A percentile compares a stretch with the other conserved stretches of the same genome.
Evolutionary conservation across 306 rosid species (phyloP).

Genomic region (Ormosia semicastrata): DNA sequence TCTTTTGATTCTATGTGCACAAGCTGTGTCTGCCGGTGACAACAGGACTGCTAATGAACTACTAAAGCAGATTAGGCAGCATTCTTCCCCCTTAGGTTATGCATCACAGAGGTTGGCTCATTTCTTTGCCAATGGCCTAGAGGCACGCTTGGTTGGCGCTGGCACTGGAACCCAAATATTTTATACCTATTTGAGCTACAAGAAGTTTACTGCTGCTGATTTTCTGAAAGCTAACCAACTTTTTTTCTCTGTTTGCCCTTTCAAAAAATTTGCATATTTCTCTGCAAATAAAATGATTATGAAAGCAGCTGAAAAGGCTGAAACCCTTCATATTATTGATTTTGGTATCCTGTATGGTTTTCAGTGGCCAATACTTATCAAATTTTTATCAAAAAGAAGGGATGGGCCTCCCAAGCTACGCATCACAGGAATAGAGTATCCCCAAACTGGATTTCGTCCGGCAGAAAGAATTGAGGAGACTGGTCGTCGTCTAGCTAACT

Average conservation of each 20-base stretch:
- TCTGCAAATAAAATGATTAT: slow-evolving; percentile 56
- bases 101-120: slow-evolving; percentile 69
- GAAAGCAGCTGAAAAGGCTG: slow-evolving; percentile 53
- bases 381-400: slow-evolving; percentile 47
- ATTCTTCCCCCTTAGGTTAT: slow-evolving; percentile 63
- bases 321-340: slow-evolving; percentile 67
- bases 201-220: slow-evolving; percentile 50
- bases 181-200: slow-evolving; percentile 42
- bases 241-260: slow-evolving; percentile 57
- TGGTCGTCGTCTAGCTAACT: slow-evolving; percentile 67
- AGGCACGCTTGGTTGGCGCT: slow-evolving; percentile 69
- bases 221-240: slow-evolving; percentile 58
- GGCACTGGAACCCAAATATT: slow-evolving; percentile 58
- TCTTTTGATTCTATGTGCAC: slow-evolving; percentile 64
- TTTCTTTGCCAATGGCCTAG: slow-evolving; percentile 62
- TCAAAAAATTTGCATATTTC: slow-evolving; percentile 51
- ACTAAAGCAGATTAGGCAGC: slow-evolving; percentile 66
- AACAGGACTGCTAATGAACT: slow-evolving; percentile 58
- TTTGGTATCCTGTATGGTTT: slow-evolving; percentile 86
- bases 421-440: slow-evolving; percentile 81
- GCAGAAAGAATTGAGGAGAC: slow-evolving; percentile 69
- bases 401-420: slow-evolving; percentile 86
- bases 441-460: slow-evolving; percentile 85
- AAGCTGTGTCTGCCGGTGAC: slow-evolving; percentile 63
- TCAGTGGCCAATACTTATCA: slow-evolving; percentile 87